phyloP scores from a whole-genome alignment of 1,284 basidiomycete genomes.

The Caloboletus firmus region DNA sequence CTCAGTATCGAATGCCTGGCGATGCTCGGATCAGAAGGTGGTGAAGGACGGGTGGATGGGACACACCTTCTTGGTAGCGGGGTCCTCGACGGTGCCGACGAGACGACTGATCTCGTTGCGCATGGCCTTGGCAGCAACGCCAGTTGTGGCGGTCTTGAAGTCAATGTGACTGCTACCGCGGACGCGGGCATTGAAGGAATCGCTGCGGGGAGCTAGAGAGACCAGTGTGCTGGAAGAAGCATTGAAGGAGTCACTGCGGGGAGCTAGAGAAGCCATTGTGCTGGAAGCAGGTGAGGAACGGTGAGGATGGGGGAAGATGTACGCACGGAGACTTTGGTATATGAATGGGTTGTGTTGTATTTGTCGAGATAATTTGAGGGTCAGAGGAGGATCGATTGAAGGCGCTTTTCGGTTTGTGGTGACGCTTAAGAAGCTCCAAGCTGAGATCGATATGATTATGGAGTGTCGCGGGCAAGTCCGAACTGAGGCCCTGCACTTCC shows the following conservation, averaged over 20 bases:
- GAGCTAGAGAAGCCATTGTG: conserved; percentile 59
- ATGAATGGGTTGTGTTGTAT: conserved; percentile 60
- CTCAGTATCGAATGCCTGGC: conserved; percentile 91
- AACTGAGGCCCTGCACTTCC: conserved; percentile 23
- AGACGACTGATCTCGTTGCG: conserved; percentile 96
- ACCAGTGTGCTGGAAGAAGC: conserved; percentile 48
- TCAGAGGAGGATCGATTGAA: conserved; percentile 48
- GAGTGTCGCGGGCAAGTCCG: conserved; percentile 36
- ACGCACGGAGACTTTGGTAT: conserved; percentile 48
- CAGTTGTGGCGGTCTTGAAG: conserved; percentile 98
- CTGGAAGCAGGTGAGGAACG: conserved; percentile 18
- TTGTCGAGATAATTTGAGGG: conserved; percentile 63
- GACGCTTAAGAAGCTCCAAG: conserved; percentile 48
- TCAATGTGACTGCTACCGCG: conserved; percentile 74
- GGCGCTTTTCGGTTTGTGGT: conserved; percentile 53
- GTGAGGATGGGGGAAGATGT: conserved; percentile 7
- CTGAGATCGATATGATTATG: conserved; percentile 37
- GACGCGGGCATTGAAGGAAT: conserved; percentile 63
- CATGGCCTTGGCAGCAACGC: conserved; percentile 97
- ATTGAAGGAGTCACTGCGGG: conserved; percentile 61
- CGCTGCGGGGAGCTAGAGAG: conserved; percentile 57
- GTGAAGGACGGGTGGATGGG: background rate
- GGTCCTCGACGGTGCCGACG: conserved; percentile 81
- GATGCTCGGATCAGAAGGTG: conserved; percentile 12
- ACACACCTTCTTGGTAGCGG: conserved; percentile 78